Percentiles rank a stretch among this genome's conserved stretches.
These are phyloP conservation scores for Chrysanthemum makinoi DNA, from an alignment of 129 eudicot genomes.

Conservation along the genomic window DNA sequence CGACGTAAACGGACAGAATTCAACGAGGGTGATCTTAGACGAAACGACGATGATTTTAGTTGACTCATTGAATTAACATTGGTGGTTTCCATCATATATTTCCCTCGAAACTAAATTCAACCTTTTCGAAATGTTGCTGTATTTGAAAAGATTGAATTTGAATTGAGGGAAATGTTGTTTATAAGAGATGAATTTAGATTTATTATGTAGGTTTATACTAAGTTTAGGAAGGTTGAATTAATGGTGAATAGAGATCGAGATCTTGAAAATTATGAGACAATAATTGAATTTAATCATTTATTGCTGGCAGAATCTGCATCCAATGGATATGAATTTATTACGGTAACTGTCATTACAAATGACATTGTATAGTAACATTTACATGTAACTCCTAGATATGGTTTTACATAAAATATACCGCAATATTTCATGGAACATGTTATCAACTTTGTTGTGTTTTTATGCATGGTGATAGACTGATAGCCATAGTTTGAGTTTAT, in stretches of 20 bases:
- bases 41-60: conserved; percentile 33
- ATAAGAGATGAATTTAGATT: not conserved
- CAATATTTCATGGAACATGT: too few relatives aligned
- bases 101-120: not conserved
- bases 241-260: conserved; percentile 32
- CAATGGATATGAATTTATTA: conserved; percentile 8
- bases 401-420: too few relatives aligned
- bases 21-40: conserved; percentile 74
- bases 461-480: too few relatives aligned
- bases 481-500: too few relatives aligned
- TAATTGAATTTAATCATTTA: conserved; percentile 26
- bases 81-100: conserved; percentile 26
- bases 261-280: conserved; percentile 23
- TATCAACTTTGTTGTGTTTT: too few relatives aligned
- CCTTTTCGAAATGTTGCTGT: not conserved
- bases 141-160: conserved; percentile 12
- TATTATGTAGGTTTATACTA: not conserved
- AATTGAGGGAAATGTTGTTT: conserved; percentile 7
- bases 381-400: too few relatives aligned
- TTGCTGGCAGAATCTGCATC: conserved; percentile 30
- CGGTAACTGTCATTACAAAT: conserved; percentile 10
- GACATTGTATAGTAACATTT: too few relatives aligned
- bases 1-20: conserved; percentile 80
- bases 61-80: not conserved
- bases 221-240: conserved; percentile 1